Conservation (phyloP, 108 stramenopile genomes). For the Discostella pseudostelligera region DNA sequence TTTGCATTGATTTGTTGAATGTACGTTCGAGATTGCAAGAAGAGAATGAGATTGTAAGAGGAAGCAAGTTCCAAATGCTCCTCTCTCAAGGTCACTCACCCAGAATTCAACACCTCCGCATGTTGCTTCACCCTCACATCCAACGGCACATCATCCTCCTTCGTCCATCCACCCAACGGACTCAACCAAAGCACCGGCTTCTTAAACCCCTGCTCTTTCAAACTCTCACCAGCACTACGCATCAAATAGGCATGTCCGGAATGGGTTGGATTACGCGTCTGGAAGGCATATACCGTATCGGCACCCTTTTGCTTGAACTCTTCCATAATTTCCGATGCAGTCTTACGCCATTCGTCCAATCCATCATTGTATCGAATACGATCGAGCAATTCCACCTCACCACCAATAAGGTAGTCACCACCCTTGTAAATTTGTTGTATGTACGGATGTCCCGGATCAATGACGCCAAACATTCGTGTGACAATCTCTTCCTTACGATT, state of each 20-base stretch:
- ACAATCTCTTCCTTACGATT: slow-evolving; percentile 98
- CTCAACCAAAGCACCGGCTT: slow-evolving; percentile 98
- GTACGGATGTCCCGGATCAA: slow-evolving; percentile 96
- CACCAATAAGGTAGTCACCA: slow-evolving; percentile 94
- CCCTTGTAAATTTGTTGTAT: slow-evolving; percentile 92
- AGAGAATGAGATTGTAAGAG: slow-evolving; percentile 1
- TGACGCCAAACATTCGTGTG: slow-evolving; percentile 94
- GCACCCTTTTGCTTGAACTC: slow-evolving; percentile 95
- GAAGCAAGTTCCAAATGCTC: background rate
- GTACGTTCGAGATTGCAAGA: too few relatives aligned
- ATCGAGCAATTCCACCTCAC: slow-evolving; percentile 94
- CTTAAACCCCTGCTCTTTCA: slow-evolving; percentile 84
- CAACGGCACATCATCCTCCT: slow-evolving; percentile 96
- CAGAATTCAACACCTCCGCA: slow-evolving; percentile 91
- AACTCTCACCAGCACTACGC: slow-evolving; percentile 92
- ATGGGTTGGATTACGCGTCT: slow-evolving; percentile 98
- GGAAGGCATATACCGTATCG: slow-evolving; percentile 98
- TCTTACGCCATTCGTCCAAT: slow-evolving; percentile 96
- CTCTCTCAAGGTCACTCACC: slow-evolving; percentile 38
- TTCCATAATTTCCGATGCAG: slow-evolving; percentile 83
- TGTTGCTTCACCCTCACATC: slow-evolving; percentile 98
- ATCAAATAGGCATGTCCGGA: slow-evolving; percentile 98
- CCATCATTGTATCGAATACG: slow-evolving; percentile 97
- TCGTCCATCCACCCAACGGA: slow-evolving; percentile 98
- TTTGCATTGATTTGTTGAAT: slow-evolving; percentile 12